Conservation (phyloP, 2,329 filamentous ascomycete genomes). For the Sclerotinia spermophila region DNA sequence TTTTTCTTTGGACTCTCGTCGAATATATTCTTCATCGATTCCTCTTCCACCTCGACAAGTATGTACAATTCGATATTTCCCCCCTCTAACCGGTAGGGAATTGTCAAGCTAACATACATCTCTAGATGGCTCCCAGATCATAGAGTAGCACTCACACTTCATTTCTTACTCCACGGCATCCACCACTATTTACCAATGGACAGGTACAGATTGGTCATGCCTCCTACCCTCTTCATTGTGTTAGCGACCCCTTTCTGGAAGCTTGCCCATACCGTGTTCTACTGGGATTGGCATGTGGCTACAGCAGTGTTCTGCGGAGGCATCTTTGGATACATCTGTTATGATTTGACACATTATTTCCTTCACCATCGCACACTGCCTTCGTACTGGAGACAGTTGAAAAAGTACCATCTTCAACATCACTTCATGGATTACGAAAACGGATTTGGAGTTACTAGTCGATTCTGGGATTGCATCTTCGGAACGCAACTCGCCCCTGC, state of each 20-base stretch:
- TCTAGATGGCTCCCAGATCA: constrained; percentile 84
- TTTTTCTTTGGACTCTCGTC: constrained; percentile 81
- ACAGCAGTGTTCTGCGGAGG: constrained; percentile 80
- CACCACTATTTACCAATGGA: constrained; percentile 99
- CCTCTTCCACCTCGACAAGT: constrained; percentile 91
- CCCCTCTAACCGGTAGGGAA: background rate
- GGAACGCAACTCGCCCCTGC: constrained; percentile 68
- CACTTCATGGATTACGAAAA: constrained; percentile 98
- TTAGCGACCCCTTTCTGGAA: constrained; percentile 91
- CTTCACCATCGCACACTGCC: constrained; percentile 92
- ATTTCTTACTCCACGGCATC: constrained; percentile 94
- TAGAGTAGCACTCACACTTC: constrained; percentile 75
- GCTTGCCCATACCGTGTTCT: constrained; percentile 78
- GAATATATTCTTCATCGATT: constrained; percentile 89
- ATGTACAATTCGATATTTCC: constrained; percentile 42
- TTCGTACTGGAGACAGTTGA: constrained; percentile 82
- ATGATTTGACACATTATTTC: constrained; percentile 98
- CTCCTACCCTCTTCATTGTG: constrained; percentile 77
- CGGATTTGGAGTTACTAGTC: constrained; percentile 92
- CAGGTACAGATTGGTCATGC: constrained; percentile 95
- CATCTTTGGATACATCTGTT: constrained; percentile 92
- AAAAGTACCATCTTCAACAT: constrained; percentile 96
- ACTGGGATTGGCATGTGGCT: constrained; percentile 78
- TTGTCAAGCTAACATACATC: constrained; percentile 31
- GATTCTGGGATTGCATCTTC: constrained; percentile 93